Evolutionary conservation across 148 eudicot species (phyloP).

Genomic region (Fagopyrum tataricum): DNA sequence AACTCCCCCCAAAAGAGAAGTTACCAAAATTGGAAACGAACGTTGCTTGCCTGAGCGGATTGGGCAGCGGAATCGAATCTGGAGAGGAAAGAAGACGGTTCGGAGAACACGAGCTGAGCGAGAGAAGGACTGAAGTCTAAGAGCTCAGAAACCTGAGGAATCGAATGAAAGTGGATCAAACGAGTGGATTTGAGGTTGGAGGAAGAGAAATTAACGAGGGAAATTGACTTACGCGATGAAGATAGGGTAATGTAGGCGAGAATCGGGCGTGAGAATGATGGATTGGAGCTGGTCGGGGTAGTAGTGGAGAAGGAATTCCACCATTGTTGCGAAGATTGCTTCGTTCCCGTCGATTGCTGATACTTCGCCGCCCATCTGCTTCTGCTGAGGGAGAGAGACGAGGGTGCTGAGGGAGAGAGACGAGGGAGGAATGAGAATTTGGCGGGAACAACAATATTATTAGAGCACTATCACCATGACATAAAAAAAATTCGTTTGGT

Average conservation of each 20-base stretch:
- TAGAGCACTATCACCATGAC: too few species aligned
- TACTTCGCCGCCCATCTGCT: constrained; percentile 8
- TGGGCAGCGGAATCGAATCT: constrained; percentile 57
- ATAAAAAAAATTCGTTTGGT: too few species aligned
- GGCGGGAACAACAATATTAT: neutral
- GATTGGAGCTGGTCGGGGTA: constrained; percentile 51
- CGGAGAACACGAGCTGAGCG: constrained; percentile 40
- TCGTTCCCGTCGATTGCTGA: constrained; percentile 8
- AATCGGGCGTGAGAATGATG: constrained; percentile 53
- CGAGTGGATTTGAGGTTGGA: neutral
- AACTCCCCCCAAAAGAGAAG: neutral
- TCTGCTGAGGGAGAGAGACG: neutral
- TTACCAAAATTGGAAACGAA: neutral
- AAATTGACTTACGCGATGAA: constrained; percentile 49
- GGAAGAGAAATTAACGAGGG: neutral
- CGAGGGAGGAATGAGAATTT: neutral
- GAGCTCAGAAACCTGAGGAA: constrained; percentile 70
- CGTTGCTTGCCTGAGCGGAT: constrained; percentile 56
- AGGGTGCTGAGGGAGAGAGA: neutral
- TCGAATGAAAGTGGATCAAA: neutral
- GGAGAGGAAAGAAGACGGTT: constrained; percentile 45
- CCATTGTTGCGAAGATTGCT: constrained; percentile 35
- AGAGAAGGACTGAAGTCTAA: constrained; percentile 43
- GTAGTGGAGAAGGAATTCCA: constrained; percentile 36
- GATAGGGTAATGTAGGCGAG: constrained; percentile 85